phyloP scores from a whole-genome alignment of 805 yeast genomes.

The Priceomyces haplophilus region DNA sequence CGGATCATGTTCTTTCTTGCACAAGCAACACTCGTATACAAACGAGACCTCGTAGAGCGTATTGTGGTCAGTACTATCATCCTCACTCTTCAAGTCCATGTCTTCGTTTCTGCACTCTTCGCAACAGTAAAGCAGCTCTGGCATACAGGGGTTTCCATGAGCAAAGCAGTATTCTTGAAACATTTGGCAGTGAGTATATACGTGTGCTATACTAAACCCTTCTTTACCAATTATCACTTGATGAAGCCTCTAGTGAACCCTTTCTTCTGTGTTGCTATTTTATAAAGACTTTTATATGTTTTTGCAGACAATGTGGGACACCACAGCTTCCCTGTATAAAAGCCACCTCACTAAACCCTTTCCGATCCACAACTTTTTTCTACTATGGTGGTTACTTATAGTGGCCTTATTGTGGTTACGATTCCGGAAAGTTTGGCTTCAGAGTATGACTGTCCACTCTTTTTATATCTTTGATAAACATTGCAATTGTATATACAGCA shows the following conservation, averaged over 20 bases:
- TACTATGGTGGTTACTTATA: constrained; percentile 5
- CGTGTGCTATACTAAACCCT: not conserved
- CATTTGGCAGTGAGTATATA: constrained; percentile 7
- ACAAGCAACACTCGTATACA: constrained; percentile 17
- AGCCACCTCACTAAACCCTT: not conserved
- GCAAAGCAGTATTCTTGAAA: constrained; percentile 19
- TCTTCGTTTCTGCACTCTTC: constrained; percentile 19
- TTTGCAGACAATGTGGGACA: constrained; percentile 16
- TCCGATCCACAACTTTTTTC: constrained; percentile 5
- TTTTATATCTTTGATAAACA: constrained; percentile 92
- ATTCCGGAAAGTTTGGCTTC: not conserved
- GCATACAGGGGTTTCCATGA: constrained; percentile 18
- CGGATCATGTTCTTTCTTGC: constrained; percentile 12
- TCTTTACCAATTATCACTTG: not conserved
- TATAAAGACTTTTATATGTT: constrained; percentile 5
- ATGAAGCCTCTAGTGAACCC: not conserved
- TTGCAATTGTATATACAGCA: constrained; percentile 77
- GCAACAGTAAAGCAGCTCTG: constrained; percentile 20
- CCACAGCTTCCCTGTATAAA: constrained; percentile 5
- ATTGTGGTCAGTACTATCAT: not conserved
- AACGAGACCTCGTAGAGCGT: constrained; percentile 1
- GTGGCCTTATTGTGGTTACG: constrained; percentile 4
- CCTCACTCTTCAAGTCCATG: not conserved
- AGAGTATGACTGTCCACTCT: constrained; percentile 63
- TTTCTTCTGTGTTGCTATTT: constrained; percentile 1